Percentiles rank a stretch among this genome's conserved stretches.
phyloP scores from a whole-genome alignment of 2,329 filamentous ascomycete genomes.

The Chaetomiaceae sp. region DNA sequence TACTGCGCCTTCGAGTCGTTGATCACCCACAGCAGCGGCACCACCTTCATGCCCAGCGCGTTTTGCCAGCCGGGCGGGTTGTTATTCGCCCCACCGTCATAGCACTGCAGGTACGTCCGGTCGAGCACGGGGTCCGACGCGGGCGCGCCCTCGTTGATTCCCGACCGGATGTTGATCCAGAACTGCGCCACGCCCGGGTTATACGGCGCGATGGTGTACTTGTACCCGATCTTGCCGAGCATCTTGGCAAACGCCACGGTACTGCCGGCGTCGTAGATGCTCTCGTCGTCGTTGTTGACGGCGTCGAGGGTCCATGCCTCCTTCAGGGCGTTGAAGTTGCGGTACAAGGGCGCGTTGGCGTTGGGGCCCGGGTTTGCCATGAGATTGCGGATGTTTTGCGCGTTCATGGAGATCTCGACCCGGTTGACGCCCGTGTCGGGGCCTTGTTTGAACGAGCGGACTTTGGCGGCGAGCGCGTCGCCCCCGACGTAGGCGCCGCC shows the following conservation, averaged over 20 bases:
- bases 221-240: constrained; percentile 39
- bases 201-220: constrained; percentile 42
- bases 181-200: too few species aligned
- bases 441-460: constrained; percentile 39
- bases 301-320: constrained; percentile 41
- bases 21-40: constrained; percentile 42
- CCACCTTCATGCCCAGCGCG: constrained; percentile 37
- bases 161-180: too few species aligned
- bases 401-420: constrained; percentile 43
- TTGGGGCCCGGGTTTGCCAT: constrained; percentile 35
- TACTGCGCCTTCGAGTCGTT: constrained; percentile 43
- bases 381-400: constrained; percentile 38
- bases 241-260: constrained; percentile 41
- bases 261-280: constrained; percentile 39
- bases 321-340: constrained; percentile 39
- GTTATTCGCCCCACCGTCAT: constrained; percentile 41
- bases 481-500: constrained; percentile 45
- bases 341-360: constrained; percentile 33
- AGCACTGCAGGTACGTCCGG: constrained; percentile 34
- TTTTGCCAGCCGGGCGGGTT: constrained; percentile 38
- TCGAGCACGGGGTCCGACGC: constrained; percentile 31
- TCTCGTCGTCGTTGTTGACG: constrained; percentile 45
- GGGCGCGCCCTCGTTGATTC: too few species aligned
- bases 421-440: constrained; percentile 33
- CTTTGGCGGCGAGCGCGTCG: constrained; percentile 44